A percentile compares a stretch with the other conserved stretches of the same genome.
These are phyloP conservation scores for Ceratorhiza oryzae-sativae DNA, from an alignment of 1,284 basidiomycete genomes.

Conservation along the genomic window DNA sequence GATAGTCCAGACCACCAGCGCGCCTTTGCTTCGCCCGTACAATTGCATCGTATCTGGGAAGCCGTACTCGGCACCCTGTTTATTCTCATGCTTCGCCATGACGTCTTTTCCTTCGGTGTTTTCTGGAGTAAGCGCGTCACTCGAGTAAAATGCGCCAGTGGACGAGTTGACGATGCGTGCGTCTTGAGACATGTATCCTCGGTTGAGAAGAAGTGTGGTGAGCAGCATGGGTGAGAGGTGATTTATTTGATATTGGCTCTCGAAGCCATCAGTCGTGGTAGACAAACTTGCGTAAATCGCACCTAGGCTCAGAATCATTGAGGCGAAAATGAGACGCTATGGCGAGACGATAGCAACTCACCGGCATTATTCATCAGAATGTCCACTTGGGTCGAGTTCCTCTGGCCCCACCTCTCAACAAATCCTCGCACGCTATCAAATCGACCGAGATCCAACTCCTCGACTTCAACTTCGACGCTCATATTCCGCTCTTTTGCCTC, in stretches of 20 bases:
- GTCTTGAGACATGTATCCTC: slow-evolving; percentile 30
- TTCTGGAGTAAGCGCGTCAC: slow-evolving; percentile 14
- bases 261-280: slow-evolving; percentile 38
- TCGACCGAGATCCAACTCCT: slow-evolving; percentile 27
- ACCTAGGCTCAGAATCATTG: slow-evolving; percentile 1
- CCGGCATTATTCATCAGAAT: slow-evolving; percentile 42
- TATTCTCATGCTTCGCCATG: slow-evolving; percentile 7
- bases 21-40: slow-evolving; percentile 38
- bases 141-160: slow-evolving; percentile 34
- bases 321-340: not conserved
- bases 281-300: not conserved
- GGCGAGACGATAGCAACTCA: not conserved
- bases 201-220: slow-evolving; percentile 27
- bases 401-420: slow-evolving; percentile 34
- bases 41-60: slow-evolving; percentile 29
- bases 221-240: slow-evolving; percentile 36
- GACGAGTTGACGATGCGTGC: slow-evolving; percentile 36
- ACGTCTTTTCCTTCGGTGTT: slow-evolving; percentile 37
- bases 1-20: slow-evolving; percentile 37
- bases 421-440: slow-evolving; percentile 38
- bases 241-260: slow-evolving; percentile 38
- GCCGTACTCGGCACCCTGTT: not conserved
- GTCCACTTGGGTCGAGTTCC: slow-evolving; percentile 33
- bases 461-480: slow-evolving; percentile 9
- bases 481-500: slow-evolving; percentile 7